Base-by-base conservation (phyloP, 129 eudicot species). In the Gnaphalium uliginosum region DNA sequence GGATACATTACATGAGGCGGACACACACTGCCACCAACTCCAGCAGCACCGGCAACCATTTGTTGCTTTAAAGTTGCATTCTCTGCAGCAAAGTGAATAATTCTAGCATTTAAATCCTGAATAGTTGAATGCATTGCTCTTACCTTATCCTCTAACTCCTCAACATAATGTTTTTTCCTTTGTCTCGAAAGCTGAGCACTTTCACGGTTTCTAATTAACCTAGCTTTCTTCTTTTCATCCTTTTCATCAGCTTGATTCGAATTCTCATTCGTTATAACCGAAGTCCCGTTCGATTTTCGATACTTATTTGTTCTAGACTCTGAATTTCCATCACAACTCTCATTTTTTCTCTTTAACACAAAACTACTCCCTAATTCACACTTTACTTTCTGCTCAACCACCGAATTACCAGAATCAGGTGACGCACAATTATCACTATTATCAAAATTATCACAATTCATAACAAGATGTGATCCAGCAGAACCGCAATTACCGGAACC, bases 131-230 rank as follows among this genome's bases (percentile, higher is more conserved):
- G 88, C 99, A 94, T 94, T 11, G 77, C 30, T 68, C 85, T 89
- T 8, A 94, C 94, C 81, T 94, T 94, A 81, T 89, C 99, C 86
- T 94, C 99, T 51, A 94, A 85, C 58, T 94, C 97, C 81, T 91
- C 99, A 14, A 94, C 90, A 62, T 94, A 89, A 46, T 91, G 92
- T 85, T 94, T 94, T 76, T 89, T 94, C 80, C 96, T 94, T 74
- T 94, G 99, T 70, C 99, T 81, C 2, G 97, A 91, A 10, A 94
- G 83, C 48, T 94, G 99, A 0, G 99, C 97, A 66, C 97, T 91
- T 74, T 94, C 99, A 0, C 99, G 82, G 77, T 94, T 94, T 77
- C 97, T 86, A 30, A 91, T 84, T 83, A 94, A 74, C 84, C 96
- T 91, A 32, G 90, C 92, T 83, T 82, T 91, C 87, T 81, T 87